Base-by-base conservation (phyloP, 208 protist genomes). In the Crithidia bombi region DNA sequence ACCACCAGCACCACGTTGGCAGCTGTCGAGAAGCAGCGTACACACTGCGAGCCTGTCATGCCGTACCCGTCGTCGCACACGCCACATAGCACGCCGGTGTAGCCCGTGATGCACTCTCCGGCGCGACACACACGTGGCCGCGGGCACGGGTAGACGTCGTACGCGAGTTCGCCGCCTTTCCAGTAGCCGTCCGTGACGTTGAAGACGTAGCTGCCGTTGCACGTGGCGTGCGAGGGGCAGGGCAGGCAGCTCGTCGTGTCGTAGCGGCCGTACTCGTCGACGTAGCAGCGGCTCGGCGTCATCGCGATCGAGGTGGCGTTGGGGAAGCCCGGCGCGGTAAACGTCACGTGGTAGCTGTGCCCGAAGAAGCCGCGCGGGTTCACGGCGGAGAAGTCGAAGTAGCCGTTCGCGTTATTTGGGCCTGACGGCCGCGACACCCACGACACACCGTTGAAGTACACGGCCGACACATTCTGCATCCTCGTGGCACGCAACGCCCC, bases 191-290 rank as follows among this genome's bases (percentile, higher is more conserved):
- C 63, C 19, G 65, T 83, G 19, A 79, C 57, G 55, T 81, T 75
- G 58, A 86, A 72, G 17, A 44, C 57, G 74, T 75, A 86, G 43
- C 65, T 81, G 26, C 81, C 81, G 47, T 86, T 78, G 70, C 81
- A 86, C 33, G 63, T 55, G 23, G 75, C 72, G 46, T 82, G 56
- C 15, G 38, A 14, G 12, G 72, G 75, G 54, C 80, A 85, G 7
- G 58, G 39, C 39, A 63, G 36, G 61, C 80, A 85, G 7, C 33
- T 12, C 6, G 62, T 75, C 3, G 75, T 81, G 64, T 62, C 72
- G 32, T 81, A 78, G 54, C 33, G 38, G n/a, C 69, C 80, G 55
- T 79, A 85, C 68, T 85, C 54, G 19, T 75, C 59, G 7, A 35
- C 36, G 57, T 71, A 65, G 64, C 81, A 86, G 15, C 32, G n/a